Evolutionary conservation across 495 filamentous ascomycete genomes (phyloP).

Genomic region (Hyaloscypha variabilis): DNA sequence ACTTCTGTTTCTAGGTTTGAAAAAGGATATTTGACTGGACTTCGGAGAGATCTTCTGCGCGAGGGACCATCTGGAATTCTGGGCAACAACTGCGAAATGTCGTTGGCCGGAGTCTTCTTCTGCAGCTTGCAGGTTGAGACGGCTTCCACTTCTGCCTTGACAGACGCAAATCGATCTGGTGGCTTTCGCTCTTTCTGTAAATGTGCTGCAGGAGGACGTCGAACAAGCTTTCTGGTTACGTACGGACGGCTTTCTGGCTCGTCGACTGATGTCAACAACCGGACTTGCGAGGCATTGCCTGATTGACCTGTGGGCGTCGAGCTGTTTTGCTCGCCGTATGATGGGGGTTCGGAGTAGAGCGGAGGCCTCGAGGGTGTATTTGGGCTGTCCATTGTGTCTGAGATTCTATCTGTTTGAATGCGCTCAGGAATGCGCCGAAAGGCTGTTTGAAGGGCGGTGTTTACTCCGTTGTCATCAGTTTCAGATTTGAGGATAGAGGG

Average conservation of each 20-base stretch:
- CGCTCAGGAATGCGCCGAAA: conserved; percentile 9
- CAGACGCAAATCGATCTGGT: conserved; percentile 34
- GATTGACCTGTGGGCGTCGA: conserved; percentile 38
- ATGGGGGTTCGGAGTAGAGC: conserved; percentile 47
- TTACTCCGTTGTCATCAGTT: conserved; percentile 15
- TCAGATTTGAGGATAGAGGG: background rate
- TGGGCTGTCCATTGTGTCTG: conserved; percentile 45
- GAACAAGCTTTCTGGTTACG: conserved; percentile 22
- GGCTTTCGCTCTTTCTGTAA: conserved; percentile 26
- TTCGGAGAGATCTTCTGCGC: conserved; percentile 38
- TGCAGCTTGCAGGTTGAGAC: conserved; percentile 47
- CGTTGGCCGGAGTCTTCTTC: conserved; percentile 34
- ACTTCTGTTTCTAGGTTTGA: conserved; percentile 33
- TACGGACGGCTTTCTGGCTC: conserved; percentile 30
- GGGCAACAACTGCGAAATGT: conserved; percentile 35
- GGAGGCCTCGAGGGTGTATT: conserved; percentile 37
- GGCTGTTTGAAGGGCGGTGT: background rate
- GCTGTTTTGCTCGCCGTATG: conserved; percentile 51
- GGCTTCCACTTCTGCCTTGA: conserved; percentile 38
- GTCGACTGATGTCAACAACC: conserved; percentile 55
- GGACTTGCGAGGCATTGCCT: conserved; percentile 40
- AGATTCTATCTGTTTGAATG: conserved; percentile 2
- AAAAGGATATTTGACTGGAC: conserved; percentile 22
- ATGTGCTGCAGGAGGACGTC: conserved; percentile 22
- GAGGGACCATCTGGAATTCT: conserved; percentile 49